These are phyloP conservation scores for Ophiostoma sp. DNA, from an alignment of 2,329 filamentous ascomycete genomes.

Conservation along the genomic window DNA sequence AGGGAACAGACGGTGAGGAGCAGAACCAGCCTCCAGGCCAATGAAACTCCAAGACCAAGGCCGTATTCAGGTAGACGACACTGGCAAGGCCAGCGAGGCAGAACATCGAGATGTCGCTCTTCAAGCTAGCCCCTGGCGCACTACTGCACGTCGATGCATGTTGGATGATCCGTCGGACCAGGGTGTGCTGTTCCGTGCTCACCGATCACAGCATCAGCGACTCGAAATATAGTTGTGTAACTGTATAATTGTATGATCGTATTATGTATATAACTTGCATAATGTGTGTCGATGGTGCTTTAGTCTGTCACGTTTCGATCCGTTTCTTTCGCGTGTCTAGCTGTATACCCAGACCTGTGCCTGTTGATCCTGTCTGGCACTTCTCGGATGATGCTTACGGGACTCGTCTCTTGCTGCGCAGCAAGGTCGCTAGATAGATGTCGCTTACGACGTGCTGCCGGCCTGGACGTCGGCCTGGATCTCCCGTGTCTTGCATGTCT, in stretches of 20 bases:
- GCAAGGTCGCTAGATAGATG: conserved; percentile 11
- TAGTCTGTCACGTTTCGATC: not conserved
- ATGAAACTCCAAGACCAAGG: not conserved
- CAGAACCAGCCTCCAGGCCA: no score
- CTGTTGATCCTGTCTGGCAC: no score
- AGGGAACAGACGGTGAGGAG: no score
- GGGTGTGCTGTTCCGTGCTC: not conserved
- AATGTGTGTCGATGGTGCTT: not conserved
- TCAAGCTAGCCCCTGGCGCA: not conserved
- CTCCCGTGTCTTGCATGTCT: not conserved
- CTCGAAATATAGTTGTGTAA: no score
- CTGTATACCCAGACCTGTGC: no score
- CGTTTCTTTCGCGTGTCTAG: no score
- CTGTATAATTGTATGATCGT: no score
- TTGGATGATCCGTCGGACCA: not conserved
- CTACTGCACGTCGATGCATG: not conserved
- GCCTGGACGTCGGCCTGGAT: not conserved
- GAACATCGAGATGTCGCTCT: no score
- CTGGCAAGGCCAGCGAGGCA: not conserved
- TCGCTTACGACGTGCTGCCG: conserved; percentile 16
- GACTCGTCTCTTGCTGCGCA: not conserved
- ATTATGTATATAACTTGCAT: not conserved
- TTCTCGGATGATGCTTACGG: no score
- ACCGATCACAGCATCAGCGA: not conserved
- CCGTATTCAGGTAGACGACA: not conserved